Evolutionary conservation across 2,329 filamentous ascomycete genomes (phyloP).

Genomic region (Ophiostoma triangulosporum): DNA sequence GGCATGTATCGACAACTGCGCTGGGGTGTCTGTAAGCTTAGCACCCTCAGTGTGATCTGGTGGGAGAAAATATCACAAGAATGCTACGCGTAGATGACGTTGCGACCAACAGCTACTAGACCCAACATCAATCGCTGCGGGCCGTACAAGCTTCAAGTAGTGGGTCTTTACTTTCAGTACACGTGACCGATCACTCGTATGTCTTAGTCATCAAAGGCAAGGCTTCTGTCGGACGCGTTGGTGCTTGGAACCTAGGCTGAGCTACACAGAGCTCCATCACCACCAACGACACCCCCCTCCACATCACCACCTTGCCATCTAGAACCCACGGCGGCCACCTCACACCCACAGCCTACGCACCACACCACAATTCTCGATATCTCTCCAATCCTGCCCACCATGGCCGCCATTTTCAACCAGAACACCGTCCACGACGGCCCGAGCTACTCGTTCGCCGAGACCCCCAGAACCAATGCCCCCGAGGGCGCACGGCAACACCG

Average conservation of each 20-base stretch:
- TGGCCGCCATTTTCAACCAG: constrained; percentile 57
- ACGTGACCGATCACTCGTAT: not conserved
- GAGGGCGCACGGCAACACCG: constrained; percentile 55
- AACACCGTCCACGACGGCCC: constrained; percentile 55
- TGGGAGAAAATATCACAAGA: not conserved
- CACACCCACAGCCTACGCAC: not conserved
- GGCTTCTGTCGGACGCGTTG: constrained; percentile 10
- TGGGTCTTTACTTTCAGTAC: not conserved
- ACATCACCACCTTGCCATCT: not conserved
- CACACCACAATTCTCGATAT: not conserved
- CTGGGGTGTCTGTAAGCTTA: not conserved
- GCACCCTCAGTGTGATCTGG: not conserved
- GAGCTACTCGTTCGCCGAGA: constrained; percentile 54
- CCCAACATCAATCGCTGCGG: not conserved
- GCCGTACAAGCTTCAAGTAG: not conserved
- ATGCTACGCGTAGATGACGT: not conserved
- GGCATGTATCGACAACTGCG: not conserved
- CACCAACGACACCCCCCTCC: not conserved
- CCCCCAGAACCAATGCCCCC: constrained; percentile 38
- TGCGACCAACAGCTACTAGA: not conserved
- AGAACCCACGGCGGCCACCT: not conserved
- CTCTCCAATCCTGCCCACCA: constrained; percentile 21
- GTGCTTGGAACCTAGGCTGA: constrained; percentile 2
- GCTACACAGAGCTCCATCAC: constrained; percentile 2
- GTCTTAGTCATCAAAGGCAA: constrained; percentile 25